Percentiles rank a stretch among this genome's conserved stretches.
Evolutionary conservation across 2,329 filamentous ascomycete genomes (phyloP).

Genomic region (Colletotrichum sp.): DNA sequence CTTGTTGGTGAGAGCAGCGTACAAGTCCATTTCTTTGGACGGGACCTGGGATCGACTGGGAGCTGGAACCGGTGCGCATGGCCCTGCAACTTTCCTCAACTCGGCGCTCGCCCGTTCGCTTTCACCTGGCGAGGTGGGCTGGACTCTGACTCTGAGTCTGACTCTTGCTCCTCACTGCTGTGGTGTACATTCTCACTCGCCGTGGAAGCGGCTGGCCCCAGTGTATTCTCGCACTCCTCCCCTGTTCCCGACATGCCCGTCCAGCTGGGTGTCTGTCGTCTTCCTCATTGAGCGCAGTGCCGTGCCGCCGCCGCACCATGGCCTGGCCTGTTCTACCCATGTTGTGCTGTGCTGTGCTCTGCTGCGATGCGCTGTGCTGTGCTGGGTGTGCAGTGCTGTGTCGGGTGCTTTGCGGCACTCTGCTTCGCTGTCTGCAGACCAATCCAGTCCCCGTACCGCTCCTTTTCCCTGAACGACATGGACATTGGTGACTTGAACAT

Average conservation of each 20-base stretch:
- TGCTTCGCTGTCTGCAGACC: slow-evolving; percentile 1
- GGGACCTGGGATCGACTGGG: background rate
- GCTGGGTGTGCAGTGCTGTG: background rate
- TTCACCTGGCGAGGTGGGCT: background rate
- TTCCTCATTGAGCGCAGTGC: background rate
- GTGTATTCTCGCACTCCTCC: background rate
- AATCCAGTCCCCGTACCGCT: background rate
- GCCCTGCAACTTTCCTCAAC: background rate
- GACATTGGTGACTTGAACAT: background rate
- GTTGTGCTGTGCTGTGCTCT: background rate
- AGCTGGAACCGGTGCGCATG: background rate
- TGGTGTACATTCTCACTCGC: background rate
- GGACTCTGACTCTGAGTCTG: background rate
- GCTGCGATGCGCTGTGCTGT: background rate
- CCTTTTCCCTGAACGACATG: background rate
- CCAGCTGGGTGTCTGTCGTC: background rate
- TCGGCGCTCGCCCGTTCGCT: background rate
- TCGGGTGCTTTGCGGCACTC: background rate
- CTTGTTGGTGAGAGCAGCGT: background rate
- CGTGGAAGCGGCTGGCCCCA: background rate
- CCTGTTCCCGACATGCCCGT: background rate
- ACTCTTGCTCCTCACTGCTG: background rate
- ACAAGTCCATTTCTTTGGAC: background rate
- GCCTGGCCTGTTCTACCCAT: background rate
- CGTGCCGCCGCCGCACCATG: background rate